phyloP scores from a whole-genome alignment of 495 filamentous ascomycete genomes.

The Aspergillus mulundensis region DNA sequence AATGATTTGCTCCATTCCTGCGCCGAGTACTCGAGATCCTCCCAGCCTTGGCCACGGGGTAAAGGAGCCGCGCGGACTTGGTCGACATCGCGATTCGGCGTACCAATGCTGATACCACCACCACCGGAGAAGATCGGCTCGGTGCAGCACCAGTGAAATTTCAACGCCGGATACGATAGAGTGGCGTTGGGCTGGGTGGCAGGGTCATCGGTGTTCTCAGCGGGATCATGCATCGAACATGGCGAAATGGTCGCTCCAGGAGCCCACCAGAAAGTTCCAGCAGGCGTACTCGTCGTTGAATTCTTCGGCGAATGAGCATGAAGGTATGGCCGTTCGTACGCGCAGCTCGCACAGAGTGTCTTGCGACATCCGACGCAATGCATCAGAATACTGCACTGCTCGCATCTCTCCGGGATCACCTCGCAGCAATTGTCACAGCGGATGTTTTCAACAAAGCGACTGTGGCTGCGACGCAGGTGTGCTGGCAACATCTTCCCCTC shows the following conservation, averaged over 20 bases:
- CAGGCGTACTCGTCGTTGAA: slow-evolving; percentile 11
- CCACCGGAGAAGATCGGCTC: slow-evolving; percentile 59
- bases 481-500: slow-evolving; percentile 53
- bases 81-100: slow-evolving; percentile 50
- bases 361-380: slow-evolving; percentile 60
- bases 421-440: slow-evolving; percentile 54
- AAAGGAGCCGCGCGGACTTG: slow-evolving; percentile 55
- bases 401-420: slow-evolving; percentile 52
- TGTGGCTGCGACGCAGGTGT: slow-evolving; percentile 53
- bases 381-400: slow-evolving; percentile 61
- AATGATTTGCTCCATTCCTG: slow-evolving; percentile 44
- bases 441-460: slow-evolving; percentile 48
- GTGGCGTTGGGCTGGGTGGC: slow-evolving; percentile 24
- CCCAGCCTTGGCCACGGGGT: slow-evolving; percentile 50
- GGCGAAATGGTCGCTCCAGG: slow-evolving; percentile 50
- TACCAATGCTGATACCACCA: slow-evolving; percentile 56
- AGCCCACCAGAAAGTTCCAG: slow-evolving; percentile 54
- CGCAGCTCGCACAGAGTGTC: slow-evolving; percentile 59
- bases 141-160: slow-evolving; percentile 60
- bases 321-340: slow-evolving; percentile 53
- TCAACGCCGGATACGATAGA: slow-evolving; percentile 40
- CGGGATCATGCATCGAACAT: slow-evolving; percentile 54
- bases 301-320: slow-evolving; percentile 21
- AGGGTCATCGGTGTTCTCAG: slow-evolving; percentile 27
- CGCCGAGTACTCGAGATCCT: slow-evolving; percentile 50